These are phyloP conservation scores for Solanum pimpinellifolium DNA, from an alignment of 257 asterid genomes.

Conservation along the genomic window DNA sequence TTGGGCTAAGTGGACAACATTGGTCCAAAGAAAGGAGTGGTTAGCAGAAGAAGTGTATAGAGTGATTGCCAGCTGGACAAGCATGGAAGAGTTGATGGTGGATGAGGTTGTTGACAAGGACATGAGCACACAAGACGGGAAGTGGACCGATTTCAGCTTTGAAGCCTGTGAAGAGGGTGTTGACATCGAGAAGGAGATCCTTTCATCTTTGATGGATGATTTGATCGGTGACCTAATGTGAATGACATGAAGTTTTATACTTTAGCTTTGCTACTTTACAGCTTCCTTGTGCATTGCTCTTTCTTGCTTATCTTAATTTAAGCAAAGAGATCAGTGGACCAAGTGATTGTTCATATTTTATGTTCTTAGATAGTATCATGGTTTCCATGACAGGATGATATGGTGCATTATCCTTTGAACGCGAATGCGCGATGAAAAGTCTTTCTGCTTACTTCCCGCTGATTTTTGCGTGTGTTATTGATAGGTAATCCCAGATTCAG, in stretches of 20 bases:
- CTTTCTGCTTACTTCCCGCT: not conserved
- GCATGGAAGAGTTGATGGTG: conserved; percentile 67
- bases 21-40: conserved; percentile 32
- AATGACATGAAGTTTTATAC: not conserved
- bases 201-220: conserved; percentile 64
- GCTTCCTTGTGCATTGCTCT: not conserved
- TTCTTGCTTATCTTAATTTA: not conserved
- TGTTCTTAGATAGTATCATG: not conserved
- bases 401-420: not conserved
- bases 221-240: conserved; percentile 45
- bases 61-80: conserved; percentile 61
- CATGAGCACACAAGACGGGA: conserved; percentile 73
- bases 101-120: conserved; percentile 89
- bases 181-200: conserved; percentile 62
- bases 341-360: not conserved
- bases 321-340: not conserved
- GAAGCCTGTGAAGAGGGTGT: conserved; percentile 79
- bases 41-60: conserved; percentile 69
- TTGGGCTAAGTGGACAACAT: conserved; percentile 47
- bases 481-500: not conserved
- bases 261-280: not conserved
- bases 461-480: not conserved
- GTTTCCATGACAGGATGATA: not conserved
- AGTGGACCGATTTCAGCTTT: conserved; percentile 68
- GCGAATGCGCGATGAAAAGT: not conserved